These are phyloP conservation scores for Eutypa lata DNA, from an alignment of 2,329 filamentous ascomycete species.

Conservation along the genomic window DNA sequence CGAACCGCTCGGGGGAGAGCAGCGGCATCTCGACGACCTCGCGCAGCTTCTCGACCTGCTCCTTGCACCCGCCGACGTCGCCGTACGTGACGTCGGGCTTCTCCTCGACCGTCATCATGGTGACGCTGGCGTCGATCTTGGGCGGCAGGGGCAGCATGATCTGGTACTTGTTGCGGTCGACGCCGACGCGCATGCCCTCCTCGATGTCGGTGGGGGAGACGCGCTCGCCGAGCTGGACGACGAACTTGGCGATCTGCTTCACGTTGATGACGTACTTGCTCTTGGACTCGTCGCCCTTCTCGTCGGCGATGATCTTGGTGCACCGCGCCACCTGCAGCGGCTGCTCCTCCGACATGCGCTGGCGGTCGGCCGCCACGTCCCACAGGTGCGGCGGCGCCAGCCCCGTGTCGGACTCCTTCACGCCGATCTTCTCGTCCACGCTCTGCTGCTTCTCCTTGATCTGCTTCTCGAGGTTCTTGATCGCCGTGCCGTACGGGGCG, in stretches of 20 bases:
- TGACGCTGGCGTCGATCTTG: slow-evolving; percentile 98
- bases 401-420: slow-evolving; percentile 97
- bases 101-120: slow-evolving; percentile 99
- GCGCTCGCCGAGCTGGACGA: slow-evolving; percentile 93
- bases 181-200: slow-evolving; percentile 97
- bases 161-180: slow-evolving; percentile 98
- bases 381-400: slow-evolving; percentile 97
- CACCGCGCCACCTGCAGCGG: slow-evolving; percentile 95
- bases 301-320: slow-evolving; percentile 98
- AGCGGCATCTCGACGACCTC: slow-evolving; percentile 99
- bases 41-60: slow-evolving; percentile 97
- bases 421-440: slow-evolving; percentile 97
- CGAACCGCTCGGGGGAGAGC: slow-evolving; percentile 92
- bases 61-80: slow-evolving; percentile 97
- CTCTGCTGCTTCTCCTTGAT: slow-evolving; percentile 99
- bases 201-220: slow-evolving; percentile 99
- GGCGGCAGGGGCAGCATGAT: slow-evolving; percentile 93
- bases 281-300: slow-evolving; percentile 85
- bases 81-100: slow-evolving; percentile 99
- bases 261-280: slow-evolving; percentile 99
- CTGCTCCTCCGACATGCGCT: slow-evolving; percentile 98
- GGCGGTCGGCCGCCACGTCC: slow-evolving; percentile 96
- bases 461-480: slow-evolving; percentile 98
- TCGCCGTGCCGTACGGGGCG: slow-evolving; percentile 85
- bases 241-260: slow-evolving; percentile 99